phyloP scores from a whole-genome alignment of 441 rosid genomes.

The Geranium incanum region DNA sequence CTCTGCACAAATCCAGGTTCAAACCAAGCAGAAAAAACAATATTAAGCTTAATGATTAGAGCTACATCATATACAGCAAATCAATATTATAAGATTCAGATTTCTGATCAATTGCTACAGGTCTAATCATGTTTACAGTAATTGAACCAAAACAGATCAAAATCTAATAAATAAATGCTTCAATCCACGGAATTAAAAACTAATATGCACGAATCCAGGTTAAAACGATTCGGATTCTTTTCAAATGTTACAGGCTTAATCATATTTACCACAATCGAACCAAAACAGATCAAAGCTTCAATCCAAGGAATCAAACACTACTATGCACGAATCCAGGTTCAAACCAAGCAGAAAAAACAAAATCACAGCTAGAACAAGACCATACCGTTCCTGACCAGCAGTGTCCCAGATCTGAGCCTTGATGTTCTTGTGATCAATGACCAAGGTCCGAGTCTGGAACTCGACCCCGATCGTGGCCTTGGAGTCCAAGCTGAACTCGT shows the following conservation, averaged over 20 bases:
- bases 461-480: slow-evolving; percentile 16
- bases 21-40: neutral
- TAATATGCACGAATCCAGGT: neutral
- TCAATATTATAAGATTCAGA: neutral
- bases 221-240: neutral
- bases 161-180: too few species aligned
- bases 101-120: neutral
- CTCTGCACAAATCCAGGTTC: neutral
- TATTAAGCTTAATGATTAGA: too few species aligned
- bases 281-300: neutral
- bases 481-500: slow-evolving; percentile 24
- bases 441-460: slow-evolving; percentile 21
- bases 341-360: neutral
- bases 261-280: neutral
- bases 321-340: neutral
- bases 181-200: too few species aligned
- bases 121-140: too few species aligned
- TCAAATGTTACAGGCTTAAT: neutral
- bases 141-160: too few species aligned
- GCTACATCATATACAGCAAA: neutral
- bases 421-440: slow-evolving; percentile 24
- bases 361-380: neutral
- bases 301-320: neutral
- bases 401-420: slow-evolving; percentile 29
- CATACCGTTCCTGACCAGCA: slow-evolving; percentile 27